Base-by-base conservation (phyloP, 2,329 filamentous ascomycete genomes). In the Hypoxylon sp. region DNA sequence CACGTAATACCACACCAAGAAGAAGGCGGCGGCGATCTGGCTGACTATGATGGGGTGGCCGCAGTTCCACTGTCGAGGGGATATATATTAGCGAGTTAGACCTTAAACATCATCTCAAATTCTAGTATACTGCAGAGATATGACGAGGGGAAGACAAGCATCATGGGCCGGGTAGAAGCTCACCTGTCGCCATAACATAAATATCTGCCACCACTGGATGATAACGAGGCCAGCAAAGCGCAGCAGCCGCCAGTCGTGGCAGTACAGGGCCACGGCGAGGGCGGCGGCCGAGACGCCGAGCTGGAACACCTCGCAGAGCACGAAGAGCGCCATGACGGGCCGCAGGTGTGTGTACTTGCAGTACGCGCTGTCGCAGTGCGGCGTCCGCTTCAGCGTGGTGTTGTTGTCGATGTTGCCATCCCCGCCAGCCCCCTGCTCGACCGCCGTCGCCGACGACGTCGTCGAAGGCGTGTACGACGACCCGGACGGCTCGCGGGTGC, bases 161-260 rank as follows among this genome's bases (percentile, higher is more conserved):
- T 42, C 8, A n/a, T 40, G 20, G 21, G 18, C 18, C 17, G 5
- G 45, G 31, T 26, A 29, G n/a, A n/a, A n/a, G 29, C 33, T 40
- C 29, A 11, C 46, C 51, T 60, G 61, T 13, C 63, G 52, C 13
- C 58, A 58, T 18, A 64, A 35, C 31, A 66, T 48, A 37, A 64
- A 66, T 37, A 64, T 52, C 63, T 66, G 63, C 60, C 61, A 66
- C 60, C 63, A 66, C 40, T 66, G 63, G 9, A 66, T 33, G 10
- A 55, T 20, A 18, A 65, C 35, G 20, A 63, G 2, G 21, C 58
- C 58, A 24, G 52, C 43, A 54, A 59, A 62, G 13, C 63, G 55
- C 17, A 65, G 43, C 33, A 46, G 35, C 27, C 13, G 23, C 52
- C 37, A 64, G 49, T 62, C 48, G 35, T 55, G 63, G 35, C 24